These are phyloP conservation scores for Boletus huronensis DNA, from an alignment of 768 basidiomycete species.

Conservation along the genomic window DNA sequence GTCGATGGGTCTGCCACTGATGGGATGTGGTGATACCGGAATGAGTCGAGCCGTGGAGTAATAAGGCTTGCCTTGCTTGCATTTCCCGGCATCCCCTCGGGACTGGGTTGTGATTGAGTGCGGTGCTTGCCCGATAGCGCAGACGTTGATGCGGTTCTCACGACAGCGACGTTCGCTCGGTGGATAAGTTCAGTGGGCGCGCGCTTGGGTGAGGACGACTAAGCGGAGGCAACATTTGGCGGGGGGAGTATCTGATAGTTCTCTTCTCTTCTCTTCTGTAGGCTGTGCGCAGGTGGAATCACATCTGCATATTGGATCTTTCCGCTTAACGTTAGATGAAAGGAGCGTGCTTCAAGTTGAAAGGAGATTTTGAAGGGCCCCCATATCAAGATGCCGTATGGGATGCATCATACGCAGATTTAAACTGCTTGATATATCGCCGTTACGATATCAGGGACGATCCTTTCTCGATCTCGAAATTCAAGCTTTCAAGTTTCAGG, in stretches of 20 bases:
- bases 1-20: conserved; percentile 16
- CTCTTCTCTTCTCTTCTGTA: conserved; percentile 14
- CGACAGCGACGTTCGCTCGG: conserved; percentile 5
- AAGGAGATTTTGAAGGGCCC: conserved; percentile 23
- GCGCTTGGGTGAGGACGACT: neutral
- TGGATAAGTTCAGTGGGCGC: neutral
- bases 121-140: conserved; percentile 5
- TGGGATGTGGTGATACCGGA: conserved; percentile 12
- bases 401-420: conserved; percentile 34
- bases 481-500: conserved; percentile 34
- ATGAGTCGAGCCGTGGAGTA: conserved; percentile 19
- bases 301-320: conserved; percentile 33
- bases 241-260: conserved; percentile 8
- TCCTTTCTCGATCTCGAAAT: conserved; percentile 36
- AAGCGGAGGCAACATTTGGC: conserved; percentile 9
- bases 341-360: conserved; percentile 28
- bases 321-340: conserved; percentile 38
- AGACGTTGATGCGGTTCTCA: conserved; percentile 6
- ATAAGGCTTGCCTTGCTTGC: conserved; percentile 17
- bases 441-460: conserved; percentile 37
- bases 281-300: conserved; percentile 27
- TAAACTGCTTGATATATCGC: conserved; percentile 32
- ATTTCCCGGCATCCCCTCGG: conserved; percentile 23
- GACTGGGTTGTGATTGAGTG: neutral
- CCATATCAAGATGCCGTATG: conserved; percentile 35